Evolutionary conservation across 345 rosid species (phyloP).

Genomic region (Mangifera indica): DNA sequence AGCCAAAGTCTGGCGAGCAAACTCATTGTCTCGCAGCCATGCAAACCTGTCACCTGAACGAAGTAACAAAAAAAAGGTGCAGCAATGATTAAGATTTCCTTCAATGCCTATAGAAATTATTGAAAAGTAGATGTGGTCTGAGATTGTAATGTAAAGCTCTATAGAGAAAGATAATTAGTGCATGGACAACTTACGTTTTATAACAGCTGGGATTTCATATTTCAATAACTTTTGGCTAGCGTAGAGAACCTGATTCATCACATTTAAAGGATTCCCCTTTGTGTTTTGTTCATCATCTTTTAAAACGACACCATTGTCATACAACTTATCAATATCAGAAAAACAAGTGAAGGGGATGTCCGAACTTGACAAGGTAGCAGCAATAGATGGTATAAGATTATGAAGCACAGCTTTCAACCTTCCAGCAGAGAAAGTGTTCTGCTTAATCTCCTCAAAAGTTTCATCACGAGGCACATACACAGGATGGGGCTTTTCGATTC

Average conservation of each 20-base stretch:
- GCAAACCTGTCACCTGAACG: slow-evolving; percentile 82
- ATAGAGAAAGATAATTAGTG: neutral
- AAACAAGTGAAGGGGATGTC: slow-evolving; percentile 84
- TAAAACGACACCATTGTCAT: slow-evolving; percentile 57
- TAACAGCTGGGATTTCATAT: slow-evolving; percentile 77
- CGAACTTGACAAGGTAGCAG: slow-evolving; percentile 71
- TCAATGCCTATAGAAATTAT: neutral
- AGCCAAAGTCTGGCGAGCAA: slow-evolving; percentile 87
- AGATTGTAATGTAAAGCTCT: neutral
- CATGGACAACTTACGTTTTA: slow-evolving; percentile 46
- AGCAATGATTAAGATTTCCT: neutral
- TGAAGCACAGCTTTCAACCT: slow-evolving; percentile 85
- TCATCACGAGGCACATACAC: slow-evolving; percentile 93
- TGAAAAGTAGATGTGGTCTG: neutral
- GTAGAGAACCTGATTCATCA: slow-evolving; percentile 49
- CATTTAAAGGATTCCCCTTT: slow-evolving; percentile 24
- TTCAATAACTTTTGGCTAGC: slow-evolving; percentile 59
- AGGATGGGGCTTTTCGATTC: slow-evolving; percentile 78
- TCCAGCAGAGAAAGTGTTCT: slow-evolving; percentile 75
- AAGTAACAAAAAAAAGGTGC: neutral
- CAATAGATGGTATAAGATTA: slow-evolving; percentile 82
- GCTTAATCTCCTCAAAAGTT: slow-evolving; percentile 91
- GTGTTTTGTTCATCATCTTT: slow-evolving; percentile 40
- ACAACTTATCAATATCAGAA: slow-evolving; percentile 84
- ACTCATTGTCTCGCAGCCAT: slow-evolving; percentile 90